Evolutionary conservation across 2,329 filamentous ascomycete genomes (phyloP), one percentile per base, ranked within the genome.

Genomic region (Chaetomiaceae sp.): DNA sequence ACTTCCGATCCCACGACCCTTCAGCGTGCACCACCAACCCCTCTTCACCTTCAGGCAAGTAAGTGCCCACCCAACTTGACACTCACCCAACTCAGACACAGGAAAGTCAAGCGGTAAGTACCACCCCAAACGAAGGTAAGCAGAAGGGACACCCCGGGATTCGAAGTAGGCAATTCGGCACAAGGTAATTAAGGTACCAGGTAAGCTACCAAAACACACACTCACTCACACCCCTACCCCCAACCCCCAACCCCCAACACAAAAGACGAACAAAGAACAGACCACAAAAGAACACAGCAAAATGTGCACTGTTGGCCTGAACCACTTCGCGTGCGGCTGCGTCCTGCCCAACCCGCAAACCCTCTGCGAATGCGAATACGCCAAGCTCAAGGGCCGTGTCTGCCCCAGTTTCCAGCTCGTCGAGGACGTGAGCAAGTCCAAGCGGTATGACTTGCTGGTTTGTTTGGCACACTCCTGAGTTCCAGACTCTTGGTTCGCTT

Each of bases 271-370:
- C 8, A 7, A 3, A 35, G 5, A 14, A 27, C 13, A 4, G 14
- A 13, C 14, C 16, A 23, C 4, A 12, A 44, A 12, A 30, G 10
- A 20, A 27, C 4, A 5, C 20, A 39, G 4, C 3, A 45, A 48
- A 17, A 55, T 55, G 55, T 57, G 55, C 52, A 55, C 35, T 2
- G 23, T 31, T n/a, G 43, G 46, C 40, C 49, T 42, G 50, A 33
- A 31, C 44, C 25, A 12, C 43, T 55, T 55, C 42, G 17, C 20
- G 17, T 57, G 55, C 49, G 55, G 55, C 43, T 53, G 50, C 53
- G 4, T 21, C 39, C 38, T 6, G 2, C 7, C 35, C 25, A 39
- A 41, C 41, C 6, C 31, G 9, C 2, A 4, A 2, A 53, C 55
- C 7, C 21, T 54, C 4, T 12, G 8, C 19, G 31, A 13, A 14